Base-by-base conservation (phyloP, 2,329 filamentous ascomycete genomes). In the Sarocladiaceae sp. region DNA sequence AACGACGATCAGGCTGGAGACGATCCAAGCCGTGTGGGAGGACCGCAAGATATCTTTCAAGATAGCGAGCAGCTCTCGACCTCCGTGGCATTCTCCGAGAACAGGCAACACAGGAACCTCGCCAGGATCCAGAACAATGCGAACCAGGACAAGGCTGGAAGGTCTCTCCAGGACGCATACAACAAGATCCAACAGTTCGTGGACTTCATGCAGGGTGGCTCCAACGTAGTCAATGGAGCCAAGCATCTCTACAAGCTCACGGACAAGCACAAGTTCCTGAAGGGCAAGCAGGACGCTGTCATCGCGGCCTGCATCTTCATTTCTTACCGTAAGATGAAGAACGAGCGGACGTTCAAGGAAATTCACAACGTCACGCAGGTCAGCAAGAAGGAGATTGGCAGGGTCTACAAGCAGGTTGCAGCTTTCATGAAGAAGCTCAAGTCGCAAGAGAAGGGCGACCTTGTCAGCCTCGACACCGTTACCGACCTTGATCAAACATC, bases 241-340 rank as follows among this genome's bases (percentile, higher is more conserved):
- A 97, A 97, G 75, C 88, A 95, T 67, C 86, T 97, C 58, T 99
- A 88, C 81, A 97, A 97, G 75, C 81, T 94, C 53, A 89, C 93
- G 22, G 91, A 96, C 61, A 94, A 99, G 70, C 86, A 87, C 64
- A 93, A 93, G 68, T 80, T 91, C 52, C 91, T 97, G 79, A 96
- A 96, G 74, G 92, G 92, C 66, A 99, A 99, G 72, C 88, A 92
- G 65, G 93, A 97, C 61, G 89, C 90, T 52, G 87, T 99, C 59
- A 93, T 97, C 59, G 94, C 94, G 4, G 91, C 92, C 6, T 97
- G 92, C 71, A 94, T 99, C 70, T 97, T 99, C 76, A 93, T 99
- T 62, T 91, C 94, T 36, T 97, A 93, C 68, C 90, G 94, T 40
- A 90, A 97, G 70, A 88, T 90, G 64, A 83, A 85, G 56, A 87